A percentile compares a stretch with the other conserved stretches of the same genome.
These are phyloP conservation scores for Rehmannia glutinosa DNA, from an alignment of 257 asterid species.

Conservation along the genomic window DNA sequence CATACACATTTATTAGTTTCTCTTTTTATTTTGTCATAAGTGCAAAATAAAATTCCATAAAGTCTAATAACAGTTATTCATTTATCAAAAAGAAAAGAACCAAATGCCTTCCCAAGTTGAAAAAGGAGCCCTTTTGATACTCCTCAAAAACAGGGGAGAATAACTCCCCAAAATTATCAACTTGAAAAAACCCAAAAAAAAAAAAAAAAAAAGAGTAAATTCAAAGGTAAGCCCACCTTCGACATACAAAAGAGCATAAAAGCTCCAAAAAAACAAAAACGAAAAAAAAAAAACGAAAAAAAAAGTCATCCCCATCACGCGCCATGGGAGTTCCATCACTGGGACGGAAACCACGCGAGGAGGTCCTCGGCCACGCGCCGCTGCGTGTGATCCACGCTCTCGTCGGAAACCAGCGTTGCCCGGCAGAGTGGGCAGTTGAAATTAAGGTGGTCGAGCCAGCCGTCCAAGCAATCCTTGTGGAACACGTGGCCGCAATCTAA, in stretches of 20 bases:
- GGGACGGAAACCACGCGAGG: slow-evolving; percentile 31
- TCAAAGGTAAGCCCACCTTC: slow-evolving; percentile 3
- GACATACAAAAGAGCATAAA: neutral
- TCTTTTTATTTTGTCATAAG: neutral
- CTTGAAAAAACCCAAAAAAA: neutral
- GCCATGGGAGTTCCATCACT: neutral
- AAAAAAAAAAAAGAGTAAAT: neutral
- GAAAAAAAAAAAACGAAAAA: too few relatives aligned
- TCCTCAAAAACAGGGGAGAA: slow-evolving; percentile 13
- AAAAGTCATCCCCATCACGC: neutral
- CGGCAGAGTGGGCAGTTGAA: slow-evolving; percentile 83
- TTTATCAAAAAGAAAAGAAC: neutral
- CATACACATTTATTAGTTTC: too few relatives aligned
- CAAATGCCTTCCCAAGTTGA: neutral
- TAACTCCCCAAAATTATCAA: neutral
- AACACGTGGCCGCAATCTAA: slow-evolving; percentile 70
- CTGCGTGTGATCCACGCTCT: neutral
- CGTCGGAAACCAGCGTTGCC: slow-evolving; percentile 27
- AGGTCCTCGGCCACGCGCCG: slow-evolving; percentile 35
- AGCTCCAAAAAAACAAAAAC: neutral
- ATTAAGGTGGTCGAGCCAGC: slow-evolving; percentile 80
- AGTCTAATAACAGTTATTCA: neutral
- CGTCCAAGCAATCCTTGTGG: slow-evolving; percentile 72
- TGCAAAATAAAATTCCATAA: too few relatives aligned
- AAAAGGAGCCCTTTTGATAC: neutral